These are phyloP conservation scores for Raddia guianensis DNA, from an alignment of 176 grass and related monocot genomes.

Conservation along the genomic window DNA sequence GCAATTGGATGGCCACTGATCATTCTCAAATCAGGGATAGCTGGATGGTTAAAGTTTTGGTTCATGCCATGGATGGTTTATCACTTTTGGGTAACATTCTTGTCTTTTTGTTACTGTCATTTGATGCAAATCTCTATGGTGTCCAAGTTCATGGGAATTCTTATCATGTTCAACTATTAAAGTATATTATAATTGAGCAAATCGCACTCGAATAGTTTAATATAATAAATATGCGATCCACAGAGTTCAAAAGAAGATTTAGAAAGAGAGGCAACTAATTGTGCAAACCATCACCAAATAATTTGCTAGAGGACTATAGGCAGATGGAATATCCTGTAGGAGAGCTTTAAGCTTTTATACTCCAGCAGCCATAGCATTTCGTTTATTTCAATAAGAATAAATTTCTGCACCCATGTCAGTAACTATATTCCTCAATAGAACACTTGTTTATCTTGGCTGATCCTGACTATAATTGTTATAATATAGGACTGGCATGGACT, in stretches of 20 bases:
- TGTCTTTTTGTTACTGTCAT: constrained; percentile 4
- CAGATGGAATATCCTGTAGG: background rate
- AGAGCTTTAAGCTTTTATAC: background rate
- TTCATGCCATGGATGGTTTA: constrained; percentile 97
- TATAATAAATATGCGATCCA: constrained; percentile 8
- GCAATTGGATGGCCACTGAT: constrained; percentile 97
- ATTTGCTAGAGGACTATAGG: background rate
- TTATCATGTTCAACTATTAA: constrained; percentile 22
- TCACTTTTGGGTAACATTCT: constrained; percentile 90
- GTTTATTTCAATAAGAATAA: constrained; percentile 13
- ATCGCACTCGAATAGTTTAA: background rate
- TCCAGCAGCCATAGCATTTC: constrained; percentile 28
- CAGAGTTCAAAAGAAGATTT: background rate
- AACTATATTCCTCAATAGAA: background rate
- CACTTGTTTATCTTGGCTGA: background rate
- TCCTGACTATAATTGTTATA: background rate
- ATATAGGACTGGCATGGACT: background rate
- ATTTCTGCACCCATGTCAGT: background rate
- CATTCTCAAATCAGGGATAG: constrained; percentile 75
- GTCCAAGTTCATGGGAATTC: constrained; percentile 29
- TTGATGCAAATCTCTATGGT: background rate
- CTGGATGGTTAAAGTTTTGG: constrained; percentile 98
- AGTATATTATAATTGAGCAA: background rate
- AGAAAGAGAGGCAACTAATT: background rate
- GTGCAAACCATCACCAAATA: constrained; percentile 15